phyloP scores from a whole-genome alignment of 345 rosid species.

The Camelina sativa region DNA sequence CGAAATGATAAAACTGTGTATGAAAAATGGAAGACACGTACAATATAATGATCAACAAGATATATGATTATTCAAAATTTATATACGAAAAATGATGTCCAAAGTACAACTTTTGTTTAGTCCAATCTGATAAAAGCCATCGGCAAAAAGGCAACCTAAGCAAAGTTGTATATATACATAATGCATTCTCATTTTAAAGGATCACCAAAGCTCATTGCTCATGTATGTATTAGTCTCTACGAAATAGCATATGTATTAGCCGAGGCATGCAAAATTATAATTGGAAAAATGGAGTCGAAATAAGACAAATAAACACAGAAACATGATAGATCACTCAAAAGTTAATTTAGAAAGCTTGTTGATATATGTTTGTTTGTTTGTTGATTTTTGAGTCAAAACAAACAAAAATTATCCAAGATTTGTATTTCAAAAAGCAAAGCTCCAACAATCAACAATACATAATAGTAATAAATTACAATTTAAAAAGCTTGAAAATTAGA shows the following conservation, averaged over 20 bases:
- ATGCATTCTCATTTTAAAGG: too few relatives aligned
- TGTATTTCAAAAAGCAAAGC: background rate
- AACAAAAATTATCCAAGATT: background rate
- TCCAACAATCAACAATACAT: background rate
- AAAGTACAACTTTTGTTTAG: background rate
- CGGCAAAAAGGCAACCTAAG: background rate
- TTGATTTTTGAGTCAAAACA: background rate
- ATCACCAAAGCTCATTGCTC: too few relatives aligned
- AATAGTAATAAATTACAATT: background rate
- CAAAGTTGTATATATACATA: background rate
- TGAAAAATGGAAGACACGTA: too few relatives aligned
- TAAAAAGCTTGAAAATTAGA: slow-evolving; percentile 10
- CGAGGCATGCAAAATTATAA: too few relatives aligned
- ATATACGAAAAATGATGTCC: too few relatives aligned
- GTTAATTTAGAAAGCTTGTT: too few relatives aligned
- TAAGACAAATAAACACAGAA: background rate
- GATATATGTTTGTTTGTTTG: too few relatives aligned
- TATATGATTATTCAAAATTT: too few relatives aligned
- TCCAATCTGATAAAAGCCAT: background rate
- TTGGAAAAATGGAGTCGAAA: too few relatives aligned
- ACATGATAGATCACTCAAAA: background rate
- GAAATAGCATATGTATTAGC: background rate
- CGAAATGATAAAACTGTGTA: too few relatives aligned
- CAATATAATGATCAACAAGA: too few relatives aligned
- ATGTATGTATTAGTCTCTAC: too few relatives aligned